These are phyloP conservation scores for Bathelium albidoporum DNA, from an alignment of 495 filamentous ascomycete species.

Conservation along the genomic window DNA sequence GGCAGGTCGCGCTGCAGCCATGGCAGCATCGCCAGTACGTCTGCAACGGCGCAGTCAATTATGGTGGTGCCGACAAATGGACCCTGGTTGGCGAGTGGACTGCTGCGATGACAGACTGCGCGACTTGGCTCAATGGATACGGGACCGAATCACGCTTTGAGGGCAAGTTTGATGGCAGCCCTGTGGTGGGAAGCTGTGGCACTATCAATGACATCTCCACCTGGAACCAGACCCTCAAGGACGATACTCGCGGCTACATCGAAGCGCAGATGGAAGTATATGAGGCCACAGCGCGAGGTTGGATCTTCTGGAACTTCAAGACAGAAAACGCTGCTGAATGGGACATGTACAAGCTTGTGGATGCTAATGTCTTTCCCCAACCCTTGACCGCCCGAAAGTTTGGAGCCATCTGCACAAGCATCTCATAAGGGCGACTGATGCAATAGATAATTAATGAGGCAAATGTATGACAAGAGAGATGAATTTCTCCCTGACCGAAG, in stretches of 20 bases:
- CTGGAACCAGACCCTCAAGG: conserved; percentile 29
- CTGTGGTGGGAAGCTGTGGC: conserved; percentile 32
- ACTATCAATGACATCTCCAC: conserved; percentile 30
- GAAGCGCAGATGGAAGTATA: conserved; percentile 39
- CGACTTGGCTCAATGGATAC: conserved; percentile 57
- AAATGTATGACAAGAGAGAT: background rate
- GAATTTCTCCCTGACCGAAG: background rate
- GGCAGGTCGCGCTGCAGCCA: conserved; percentile 25
- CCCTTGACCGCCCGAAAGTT: conserved; percentile 28
- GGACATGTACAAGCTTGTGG: conserved; percentile 37
- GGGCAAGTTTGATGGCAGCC: conserved; percentile 32
- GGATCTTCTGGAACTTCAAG: conserved; percentile 45
- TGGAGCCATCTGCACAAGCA: conserved; percentile 19
- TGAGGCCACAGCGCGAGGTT: conserved; percentile 35
- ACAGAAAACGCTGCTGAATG: conserved; percentile 40
- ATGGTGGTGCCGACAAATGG: conserved; percentile 37
- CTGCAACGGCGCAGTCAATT: conserved; percentile 32
- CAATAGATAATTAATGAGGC: too few relatives aligned
- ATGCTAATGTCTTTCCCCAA: conserved; percentile 39
- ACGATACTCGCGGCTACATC: conserved; percentile 34
- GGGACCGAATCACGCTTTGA: conserved; percentile 58
- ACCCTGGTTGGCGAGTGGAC: conserved; percentile 44
- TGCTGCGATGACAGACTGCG: conserved; percentile 66
- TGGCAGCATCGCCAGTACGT: conserved; percentile 36
- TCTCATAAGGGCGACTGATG: conserved; percentile 5